These are phyloP conservation scores for Vitis rotundifolia DNA, from an alignment of 164 flowering plant genomes.

Conservation along the genomic window DNA sequence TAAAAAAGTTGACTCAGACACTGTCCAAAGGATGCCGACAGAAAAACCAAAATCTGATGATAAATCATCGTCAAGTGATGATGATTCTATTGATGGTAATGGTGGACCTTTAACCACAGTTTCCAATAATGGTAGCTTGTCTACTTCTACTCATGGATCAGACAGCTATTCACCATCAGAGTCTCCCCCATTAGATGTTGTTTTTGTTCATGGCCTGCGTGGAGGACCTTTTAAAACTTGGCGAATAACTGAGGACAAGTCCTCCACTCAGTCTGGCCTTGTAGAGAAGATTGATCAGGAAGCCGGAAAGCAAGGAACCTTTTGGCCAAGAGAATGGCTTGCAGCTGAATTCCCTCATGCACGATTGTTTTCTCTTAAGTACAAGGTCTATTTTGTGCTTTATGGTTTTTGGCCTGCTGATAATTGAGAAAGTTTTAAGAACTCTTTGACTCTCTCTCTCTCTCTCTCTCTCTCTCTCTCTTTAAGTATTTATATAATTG, in stretches of 20 bases:
- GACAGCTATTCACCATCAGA: conserved; percentile 22
- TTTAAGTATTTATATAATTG: not conserved
- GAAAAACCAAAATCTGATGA: conserved; percentile 11
- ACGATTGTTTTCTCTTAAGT: conserved; percentile 83
- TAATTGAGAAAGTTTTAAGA: not conserved
- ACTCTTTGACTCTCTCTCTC: too few species aligned
- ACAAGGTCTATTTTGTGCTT: conserved; percentile 67
- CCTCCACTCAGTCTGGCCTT: conserved; percentile 86
- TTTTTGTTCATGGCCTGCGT: conserved; percentile 92
- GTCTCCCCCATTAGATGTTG: conserved; percentile 67
- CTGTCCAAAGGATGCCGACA: conserved; percentile 9
- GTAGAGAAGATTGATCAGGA: conserved; percentile 98
- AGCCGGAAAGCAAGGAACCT: conserved; percentile 92
- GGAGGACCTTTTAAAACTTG: conserved; percentile 97
- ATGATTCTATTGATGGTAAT: conserved; percentile 25
- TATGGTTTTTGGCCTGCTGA: not conserved
- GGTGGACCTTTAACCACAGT: conserved; percentile 4
- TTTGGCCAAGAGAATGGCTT: conserved; percentile 99
- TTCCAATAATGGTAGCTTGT: conserved; percentile 17
- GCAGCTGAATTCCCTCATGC: conserved; percentile 85
- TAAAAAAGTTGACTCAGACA: conserved; percentile 23
- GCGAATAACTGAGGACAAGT: conserved; percentile 90
- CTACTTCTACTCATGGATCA: conserved; percentile 29
- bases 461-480: too few species aligned
- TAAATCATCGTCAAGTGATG: conserved; percentile 17